These are phyloP conservation scores for Thalassiosira pacifica DNA, from an alignment of 352 stramenopile species.

Conservation along the genomic window DNA sequence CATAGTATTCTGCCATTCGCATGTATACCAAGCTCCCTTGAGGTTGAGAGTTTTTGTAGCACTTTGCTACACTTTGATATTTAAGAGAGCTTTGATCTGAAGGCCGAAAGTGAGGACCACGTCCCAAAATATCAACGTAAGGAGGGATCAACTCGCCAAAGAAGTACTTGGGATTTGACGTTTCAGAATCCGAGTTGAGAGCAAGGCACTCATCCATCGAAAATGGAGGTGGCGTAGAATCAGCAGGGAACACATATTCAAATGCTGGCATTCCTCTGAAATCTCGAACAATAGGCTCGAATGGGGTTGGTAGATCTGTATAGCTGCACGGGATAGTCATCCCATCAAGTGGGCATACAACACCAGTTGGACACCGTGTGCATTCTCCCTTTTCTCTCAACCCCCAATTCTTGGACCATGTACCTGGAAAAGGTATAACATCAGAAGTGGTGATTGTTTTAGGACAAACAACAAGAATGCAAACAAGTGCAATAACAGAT, in stretches of 20 bases:
- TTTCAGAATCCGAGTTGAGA: slow-evolving; percentile 80
- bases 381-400: slow-evolving; percentile 94
- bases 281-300: slow-evolving; percentile 83
- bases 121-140: slow-evolving; percentile 94
- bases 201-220: slow-evolving; percentile 93
- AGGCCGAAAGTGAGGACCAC: slow-evolving; percentile 91
- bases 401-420: slow-evolving; percentile 99
- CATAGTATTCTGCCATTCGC: slow-evolving; percentile 94
- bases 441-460: background rate
- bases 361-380: slow-evolving; percentile 91
- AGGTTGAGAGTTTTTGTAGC: slow-evolving; percentile 93
- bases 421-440: slow-evolving; percentile 88
- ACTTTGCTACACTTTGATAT: slow-evolving; percentile 86
- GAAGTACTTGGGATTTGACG: slow-evolving; percentile 87
- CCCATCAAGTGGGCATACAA: slow-evolving; percentile 93
- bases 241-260: slow-evolving; percentile 80
- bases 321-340: slow-evolving; percentile 94
- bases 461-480: background rate
- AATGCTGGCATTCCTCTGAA: slow-evolving; percentile 79
- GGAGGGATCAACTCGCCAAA: slow-evolving; percentile 94
- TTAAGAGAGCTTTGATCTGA: slow-evolving; percentile 82
- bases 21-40: slow-evolving; percentile 92
- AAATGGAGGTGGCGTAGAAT: slow-evolving; percentile 87
- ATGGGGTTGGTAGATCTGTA: slow-evolving; percentile 93
- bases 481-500: background rate